phyloP scores from a whole-genome alignment of 2,329 filamentous ascomycete species.

The Fonsecaea erecta region DNA sequence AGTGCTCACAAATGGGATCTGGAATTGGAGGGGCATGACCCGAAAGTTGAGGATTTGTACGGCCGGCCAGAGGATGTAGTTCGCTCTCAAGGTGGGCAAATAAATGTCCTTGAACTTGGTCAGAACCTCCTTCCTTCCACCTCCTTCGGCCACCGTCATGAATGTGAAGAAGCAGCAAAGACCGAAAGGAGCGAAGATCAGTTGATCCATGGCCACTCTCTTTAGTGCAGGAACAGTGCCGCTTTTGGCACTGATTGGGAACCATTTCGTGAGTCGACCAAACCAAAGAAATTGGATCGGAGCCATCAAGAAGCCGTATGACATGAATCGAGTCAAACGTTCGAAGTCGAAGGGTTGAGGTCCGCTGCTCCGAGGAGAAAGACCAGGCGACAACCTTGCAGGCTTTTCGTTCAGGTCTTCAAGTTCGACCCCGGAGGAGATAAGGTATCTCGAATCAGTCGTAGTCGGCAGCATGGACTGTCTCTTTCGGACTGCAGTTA shows the following conservation, averaged over 20 bases:
- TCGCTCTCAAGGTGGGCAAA: constrained; percentile 89
- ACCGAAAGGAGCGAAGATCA: constrained; percentile 89
- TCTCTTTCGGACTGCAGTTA: constrained; percentile 73
- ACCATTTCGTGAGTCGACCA: constrained; percentile 76
- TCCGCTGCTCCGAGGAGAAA: constrained; percentile 65
- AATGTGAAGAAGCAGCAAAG: constrained; percentile 89
- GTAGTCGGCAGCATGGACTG: constrained; percentile 58
- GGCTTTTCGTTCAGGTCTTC: constrained; percentile 84
- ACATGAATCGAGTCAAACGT: constrained; percentile 91
- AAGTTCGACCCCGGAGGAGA: constrained; percentile 75
- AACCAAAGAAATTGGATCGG: constrained; percentile 97
- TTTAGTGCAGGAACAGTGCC: constrained; percentile 81
- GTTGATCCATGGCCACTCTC: constrained; percentile 87
- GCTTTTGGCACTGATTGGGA: constrained; percentile 80
- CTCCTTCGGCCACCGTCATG: constrained; percentile 95
- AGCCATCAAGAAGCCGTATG: constrained; percentile 95
- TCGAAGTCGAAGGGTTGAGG: constrained; percentile 95
- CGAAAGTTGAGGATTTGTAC: constrained; percentile 98
- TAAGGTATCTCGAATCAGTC: constrained; percentile 60
- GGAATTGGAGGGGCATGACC: constrained; percentile 91
- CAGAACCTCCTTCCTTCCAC: constrained; percentile 75
- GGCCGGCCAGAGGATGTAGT: constrained; percentile 91
- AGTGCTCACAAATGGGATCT: constrained; percentile 95
- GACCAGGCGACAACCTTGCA: constrained; percentile 66
- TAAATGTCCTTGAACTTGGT: constrained; percentile 94